Conservation (phyloP, 2,329 filamentous ascomycete species). For the Aspergillus sp. region DNA sequence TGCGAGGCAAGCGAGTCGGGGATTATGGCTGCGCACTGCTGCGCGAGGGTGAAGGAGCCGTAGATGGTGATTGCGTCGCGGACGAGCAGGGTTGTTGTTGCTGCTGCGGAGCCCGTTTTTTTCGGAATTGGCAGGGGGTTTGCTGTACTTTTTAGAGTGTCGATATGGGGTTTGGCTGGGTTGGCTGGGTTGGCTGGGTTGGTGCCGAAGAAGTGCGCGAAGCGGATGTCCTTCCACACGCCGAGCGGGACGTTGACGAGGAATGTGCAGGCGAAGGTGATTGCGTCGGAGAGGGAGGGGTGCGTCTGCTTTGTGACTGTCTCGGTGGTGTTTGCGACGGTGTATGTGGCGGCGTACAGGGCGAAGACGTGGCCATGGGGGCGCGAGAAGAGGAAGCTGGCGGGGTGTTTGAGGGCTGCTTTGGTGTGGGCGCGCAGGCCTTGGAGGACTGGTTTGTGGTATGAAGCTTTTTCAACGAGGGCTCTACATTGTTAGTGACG, state of each 20-base stretch:
- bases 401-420: constrained; percentile 21
- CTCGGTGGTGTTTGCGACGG: constrained; percentile 80
- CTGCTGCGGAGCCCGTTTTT: background rate
- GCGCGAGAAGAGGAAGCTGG: constrained; percentile 34
- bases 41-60: constrained; percentile 33
- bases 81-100: constrained; percentile 64
- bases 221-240: constrained; percentile 32
- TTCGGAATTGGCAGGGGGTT: background rate
- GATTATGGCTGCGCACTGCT: constrained; percentile 20
- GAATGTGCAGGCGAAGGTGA: constrained; percentile 57
- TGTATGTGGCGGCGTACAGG: constrained; percentile 81
- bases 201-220: constrained; percentile 67
- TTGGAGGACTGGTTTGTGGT: constrained; percentile 21
- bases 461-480: constrained; percentile 26
- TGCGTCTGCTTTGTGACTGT: constrained; percentile 63
- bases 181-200: background rate
- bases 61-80: constrained; percentile 86
- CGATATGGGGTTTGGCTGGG: background rate
- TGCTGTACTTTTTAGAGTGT: background rate
- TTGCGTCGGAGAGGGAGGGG: constrained; percentile 38
- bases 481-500: constrained; percentile 14
- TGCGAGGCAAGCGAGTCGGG: constrained; percentile 23
- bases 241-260: constrained; percentile 31
- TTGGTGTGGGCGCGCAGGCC: constrained; percentile 22
- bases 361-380: constrained; percentile 42